Base-by-base conservation (phyloP, 805 yeast species). In the Teunomyces funiuensis region DNA sequence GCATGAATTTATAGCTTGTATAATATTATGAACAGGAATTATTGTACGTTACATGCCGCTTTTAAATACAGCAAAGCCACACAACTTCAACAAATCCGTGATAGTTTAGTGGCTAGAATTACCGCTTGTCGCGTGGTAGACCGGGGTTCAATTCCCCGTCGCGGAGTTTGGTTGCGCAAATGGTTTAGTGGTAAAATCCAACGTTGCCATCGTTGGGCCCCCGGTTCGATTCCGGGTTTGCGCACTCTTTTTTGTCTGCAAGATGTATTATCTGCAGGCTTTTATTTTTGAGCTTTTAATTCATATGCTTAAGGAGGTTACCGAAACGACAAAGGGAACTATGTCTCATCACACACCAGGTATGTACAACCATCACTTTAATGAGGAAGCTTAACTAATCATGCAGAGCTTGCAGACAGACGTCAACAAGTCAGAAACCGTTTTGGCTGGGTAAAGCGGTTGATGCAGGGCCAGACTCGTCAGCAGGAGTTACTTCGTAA, bases 391-490 rank as follows among this genome's bases (percentile, higher is more conserved):
- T 6, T 7, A 9, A 30, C 34, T 31, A 31, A 31, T n/a, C 34
- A 31, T 18, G 15, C 15, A 31, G 34, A 31, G 9, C 18, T 31
- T n/a, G 13, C 34, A 31, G 66, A 61, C 36, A 61, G 52, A 49
- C 58, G 67, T 27, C 61, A n/a, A n/a, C n/a, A 61, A 28, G 46
- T 54, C 22, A 52, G 59, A 18, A 60, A 63, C 39, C 53, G 72
- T 17, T 67, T 67, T 43, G 57, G 65, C 14, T 67, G 73, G 73
- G 73, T 67, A n/a, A 58, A 55, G 39, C 50, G 73, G 30, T 60
- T 67, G 23, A 66, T 67, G 58, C 71, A 66, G 45, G 67, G 69
- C 29, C 69, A 54, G 31, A 56, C 47, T 39, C 53, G 62, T 27
- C 45, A 42, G 29, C 42, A 5, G 45, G 47, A 39, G 47, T 47